Conservation (phyloP, 495 filamentous ascomycete genomes). For the Penicillium manginii region DNA sequence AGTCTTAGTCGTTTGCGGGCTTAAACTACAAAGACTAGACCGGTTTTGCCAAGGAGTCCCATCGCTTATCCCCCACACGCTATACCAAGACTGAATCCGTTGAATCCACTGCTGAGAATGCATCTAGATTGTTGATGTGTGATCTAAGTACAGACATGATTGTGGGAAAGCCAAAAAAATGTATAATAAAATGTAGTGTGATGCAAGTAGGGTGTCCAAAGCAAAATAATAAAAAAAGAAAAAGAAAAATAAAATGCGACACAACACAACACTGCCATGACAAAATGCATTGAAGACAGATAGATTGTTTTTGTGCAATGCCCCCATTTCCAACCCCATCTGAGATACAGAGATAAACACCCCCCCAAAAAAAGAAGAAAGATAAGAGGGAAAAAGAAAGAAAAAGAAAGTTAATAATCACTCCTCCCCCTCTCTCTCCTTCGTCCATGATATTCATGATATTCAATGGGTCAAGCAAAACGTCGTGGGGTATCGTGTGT, state of each 20-base stretch:
- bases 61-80: background rate
- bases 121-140: background rate
- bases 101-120: too few relatives aligned
- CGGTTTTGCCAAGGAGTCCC: slow-evolving; percentile 1
- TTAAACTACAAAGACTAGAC: background rate
- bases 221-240: too few relatives aligned
- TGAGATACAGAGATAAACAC: slow-evolving; percentile 3
- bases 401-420: too few relatives aligned
- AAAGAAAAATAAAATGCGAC: background rate
- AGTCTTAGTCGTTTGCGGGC: too few relatives aligned
- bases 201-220: background rate
- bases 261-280: background rate
- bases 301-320: background rate
- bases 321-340: background rate
- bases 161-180: background rate
- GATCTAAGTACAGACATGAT: background rate
- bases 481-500: slow-evolving; percentile 37
- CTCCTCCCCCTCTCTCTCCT: too few relatives aligned
- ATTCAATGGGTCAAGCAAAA: slow-evolving; percentile 32
- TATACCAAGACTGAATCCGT: background rate
- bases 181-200: background rate
- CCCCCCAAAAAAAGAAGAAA: slow-evolving; percentile 10
- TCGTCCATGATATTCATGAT: background rate
- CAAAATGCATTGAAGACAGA: background rate
- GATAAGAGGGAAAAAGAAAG: too few relatives aligned